These are phyloP conservation scores for Phytophthora fragariae DNA, from an alignment of 352 stramenopile genomes.

Conservation along the genomic window DNA sequence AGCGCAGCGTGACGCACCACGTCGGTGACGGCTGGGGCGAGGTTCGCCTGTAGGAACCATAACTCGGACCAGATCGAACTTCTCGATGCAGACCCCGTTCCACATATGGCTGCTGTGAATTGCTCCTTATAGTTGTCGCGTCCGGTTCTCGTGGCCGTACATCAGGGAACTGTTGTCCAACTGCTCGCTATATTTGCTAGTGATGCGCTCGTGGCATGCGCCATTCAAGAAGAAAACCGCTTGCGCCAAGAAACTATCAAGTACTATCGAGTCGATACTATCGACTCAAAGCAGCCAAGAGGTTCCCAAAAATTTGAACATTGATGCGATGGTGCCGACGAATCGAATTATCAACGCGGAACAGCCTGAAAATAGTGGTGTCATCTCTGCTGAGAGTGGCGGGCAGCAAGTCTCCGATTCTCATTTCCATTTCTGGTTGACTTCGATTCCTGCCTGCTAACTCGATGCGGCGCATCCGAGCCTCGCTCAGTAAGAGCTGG, in stretches of 20 bases:
- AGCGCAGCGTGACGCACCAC: not conserved
- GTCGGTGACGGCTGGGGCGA: not conserved
- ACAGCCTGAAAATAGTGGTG: constrained; percentile 6
- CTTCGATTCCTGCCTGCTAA: not conserved
- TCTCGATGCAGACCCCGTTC: not conserved
- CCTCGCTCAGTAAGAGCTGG: not conserved
- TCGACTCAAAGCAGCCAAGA: not conserved
- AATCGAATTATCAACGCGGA: not conserved
- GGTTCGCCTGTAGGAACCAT: not conserved
- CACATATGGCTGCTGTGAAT: no score
- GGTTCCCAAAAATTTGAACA: not conserved
- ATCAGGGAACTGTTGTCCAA: not conserved
- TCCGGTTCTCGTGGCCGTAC: no score
- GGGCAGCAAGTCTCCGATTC: not conserved
- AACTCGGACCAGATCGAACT: not conserved
- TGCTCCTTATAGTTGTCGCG: no score
- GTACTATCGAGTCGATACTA: not conserved
- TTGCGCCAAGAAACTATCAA: not conserved
- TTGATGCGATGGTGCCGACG: not conserved
- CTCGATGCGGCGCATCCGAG: not conserved
- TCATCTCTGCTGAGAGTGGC: not conserved
- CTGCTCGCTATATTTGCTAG: not conserved
- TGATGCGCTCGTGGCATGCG: no score
- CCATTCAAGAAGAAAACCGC: not conserved
- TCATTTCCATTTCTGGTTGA: constrained; percentile 18